phyloP scores from a whole-genome alignment of 2,329 filamentous ascomycete species.

The Monosporascus sp. region DNA sequence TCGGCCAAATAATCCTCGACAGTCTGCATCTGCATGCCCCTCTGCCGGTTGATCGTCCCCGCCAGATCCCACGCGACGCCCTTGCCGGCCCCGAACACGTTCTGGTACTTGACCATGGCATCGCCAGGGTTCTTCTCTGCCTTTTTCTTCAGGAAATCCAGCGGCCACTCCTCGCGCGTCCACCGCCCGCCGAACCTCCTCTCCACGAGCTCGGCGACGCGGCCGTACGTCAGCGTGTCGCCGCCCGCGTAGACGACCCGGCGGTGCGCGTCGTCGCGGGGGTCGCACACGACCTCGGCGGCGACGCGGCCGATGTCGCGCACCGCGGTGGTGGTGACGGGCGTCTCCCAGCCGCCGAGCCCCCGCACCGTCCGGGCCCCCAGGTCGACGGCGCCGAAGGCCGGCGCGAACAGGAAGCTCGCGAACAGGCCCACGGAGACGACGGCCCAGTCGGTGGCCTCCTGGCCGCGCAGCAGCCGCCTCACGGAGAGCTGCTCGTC shows the following conservation, averaged over 20 bases:
- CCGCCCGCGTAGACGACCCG: conserved; percentile 47
- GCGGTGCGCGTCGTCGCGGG: conserved; percentile 9
- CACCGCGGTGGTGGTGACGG: conserved; percentile 58
- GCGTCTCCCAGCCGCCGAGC: conserved; percentile 57
- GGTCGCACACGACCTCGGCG: conserved; percentile 51
- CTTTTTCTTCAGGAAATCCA: conserved; percentile 35
- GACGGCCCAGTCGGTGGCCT: conserved; percentile 53
- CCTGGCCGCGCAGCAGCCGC: conserved; percentile 43
- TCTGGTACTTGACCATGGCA: conserved; percentile 46
- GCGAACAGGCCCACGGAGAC: conserved; percentile 68
- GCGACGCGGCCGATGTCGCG: conserved; percentile 59
- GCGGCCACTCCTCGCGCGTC: conserved; percentile 37
- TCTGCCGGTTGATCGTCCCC: conserved; percentile 40
- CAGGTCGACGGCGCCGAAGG: conserved; percentile 59
- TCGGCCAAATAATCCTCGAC: conserved; percentile 32
- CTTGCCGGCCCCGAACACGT: conserved; percentile 46
- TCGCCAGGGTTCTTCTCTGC: conserved; percentile 39
- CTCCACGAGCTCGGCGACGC: conserved; percentile 45
- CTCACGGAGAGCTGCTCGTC: conserved; percentile 62
- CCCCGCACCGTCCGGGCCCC: conserved; percentile 39
- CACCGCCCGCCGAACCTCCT: conserved; percentile 35
- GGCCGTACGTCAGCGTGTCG: conserved; percentile 48
- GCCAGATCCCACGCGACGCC: conserved; percentile 49
- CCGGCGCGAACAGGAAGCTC: conserved; percentile 61
- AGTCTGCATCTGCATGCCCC: conserved; percentile 34